Percentiles rank a stretch among this genome's conserved stretches.
Conservation (phyloP, 2,329 filamentous ascomycete genomes). For the Cercospora sp. region DNA sequence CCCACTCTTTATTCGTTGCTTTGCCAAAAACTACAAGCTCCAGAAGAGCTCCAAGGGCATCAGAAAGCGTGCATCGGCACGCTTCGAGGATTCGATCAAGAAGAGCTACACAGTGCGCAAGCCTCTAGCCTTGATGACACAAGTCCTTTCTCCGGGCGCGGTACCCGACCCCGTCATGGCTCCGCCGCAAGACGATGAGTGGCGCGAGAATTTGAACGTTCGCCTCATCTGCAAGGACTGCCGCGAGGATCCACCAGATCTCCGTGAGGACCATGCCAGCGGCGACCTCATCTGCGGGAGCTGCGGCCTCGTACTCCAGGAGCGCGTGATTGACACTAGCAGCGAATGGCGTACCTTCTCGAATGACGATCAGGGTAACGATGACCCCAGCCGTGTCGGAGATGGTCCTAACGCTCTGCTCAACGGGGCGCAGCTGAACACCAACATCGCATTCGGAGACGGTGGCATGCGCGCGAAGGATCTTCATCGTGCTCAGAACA, state of each 20-base stretch:
- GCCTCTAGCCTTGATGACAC: constrained; percentile 37
- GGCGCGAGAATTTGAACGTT: constrained; percentile 83
- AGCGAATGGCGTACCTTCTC: constrained; percentile 99
- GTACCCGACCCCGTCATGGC: constrained; percentile 43
- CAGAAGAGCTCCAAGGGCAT: constrained; percentile 47
- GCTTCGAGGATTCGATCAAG: constrained; percentile 38
- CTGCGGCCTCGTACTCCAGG: constrained; percentile 86
- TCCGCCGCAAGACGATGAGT: constrained; percentile 51
- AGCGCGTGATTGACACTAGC: constrained; percentile 90
- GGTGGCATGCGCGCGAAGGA: constrained; percentile 70
- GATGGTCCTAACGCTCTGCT: constrained; percentile 87
- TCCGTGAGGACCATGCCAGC: constrained; percentile 88
- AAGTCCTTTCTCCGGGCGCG: constrained; percentile 48
- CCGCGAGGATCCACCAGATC: constrained; percentile 84
- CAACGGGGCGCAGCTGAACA: constrained; percentile 86
- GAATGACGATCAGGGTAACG: constrained; percentile 94
- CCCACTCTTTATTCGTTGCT: constrained; percentile 63
- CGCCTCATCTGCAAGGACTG: constrained; percentile 87
- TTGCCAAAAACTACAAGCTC: constrained; percentile 51
- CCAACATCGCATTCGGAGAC: constrained; percentile 81
- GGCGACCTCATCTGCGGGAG: constrained; percentile 91
- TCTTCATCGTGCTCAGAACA: constrained; percentile 80
- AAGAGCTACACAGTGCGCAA: constrained; percentile 31
- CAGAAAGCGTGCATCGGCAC: constrained; percentile 45
- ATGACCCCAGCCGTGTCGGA: constrained; percentile 97